A percentile compares a stretch with the other conserved stretches of the same genome.
Conservation (phyloP, 1,139 yeast species). For the Pneumocystis jirovecii region DNA sequence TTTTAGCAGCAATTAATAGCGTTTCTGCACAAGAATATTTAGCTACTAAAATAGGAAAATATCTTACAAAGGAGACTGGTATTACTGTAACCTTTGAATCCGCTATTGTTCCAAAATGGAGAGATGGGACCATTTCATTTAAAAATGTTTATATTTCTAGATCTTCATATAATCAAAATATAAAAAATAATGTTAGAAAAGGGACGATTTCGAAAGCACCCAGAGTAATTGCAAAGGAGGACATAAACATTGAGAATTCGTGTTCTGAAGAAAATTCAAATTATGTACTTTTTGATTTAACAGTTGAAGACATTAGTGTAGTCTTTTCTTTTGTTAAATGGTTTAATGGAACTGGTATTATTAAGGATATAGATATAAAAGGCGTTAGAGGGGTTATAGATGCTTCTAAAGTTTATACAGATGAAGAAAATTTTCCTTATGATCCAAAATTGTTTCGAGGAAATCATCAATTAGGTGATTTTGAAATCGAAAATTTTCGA, state of each 20-base stretch:
- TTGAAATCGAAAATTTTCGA: constrained; percentile 69
- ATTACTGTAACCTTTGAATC: constrained; percentile 77
- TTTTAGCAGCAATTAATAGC: constrained; percentile 67
- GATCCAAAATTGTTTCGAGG: constrained; percentile 72
- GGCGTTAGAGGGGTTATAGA: constrained; percentile 89
- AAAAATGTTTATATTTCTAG: constrained; percentile 75
- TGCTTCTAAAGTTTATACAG: constrained; percentile 75
- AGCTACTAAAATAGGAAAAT: constrained; percentile 66
- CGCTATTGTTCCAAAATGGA: constrained; percentile 93
- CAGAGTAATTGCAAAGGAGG: constrained; percentile 24
- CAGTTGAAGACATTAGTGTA: constrained; percentile 71
- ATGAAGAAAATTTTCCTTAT: constrained; percentile 38
- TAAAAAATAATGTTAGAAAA: constrained; percentile 37
- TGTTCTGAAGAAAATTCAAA: constrained; percentile 65
- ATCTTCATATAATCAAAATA: constrained; percentile 43
- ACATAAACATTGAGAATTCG: constrained; percentile 18
- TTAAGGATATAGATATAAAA: constrained; percentile 64
- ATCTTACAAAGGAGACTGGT: constrained; percentile 74
- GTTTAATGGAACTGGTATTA: constrained; percentile 78
- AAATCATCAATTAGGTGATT: constrained; percentile 69
- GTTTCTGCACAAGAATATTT: constrained; percentile 82
- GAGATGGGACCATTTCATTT: constrained; percentile 70
- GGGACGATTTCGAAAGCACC: constrained; percentile 44
- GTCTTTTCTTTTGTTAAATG: constrained; percentile 71
- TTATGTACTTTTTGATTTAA: constrained; percentile 85